Percentiles rank a stretch among this genome's conserved stretches.
These are phyloP conservation scores for Trifolium fragiferum DNA, from an alignment of 306 rosid genomes.

Conservation along the genomic window DNA sequence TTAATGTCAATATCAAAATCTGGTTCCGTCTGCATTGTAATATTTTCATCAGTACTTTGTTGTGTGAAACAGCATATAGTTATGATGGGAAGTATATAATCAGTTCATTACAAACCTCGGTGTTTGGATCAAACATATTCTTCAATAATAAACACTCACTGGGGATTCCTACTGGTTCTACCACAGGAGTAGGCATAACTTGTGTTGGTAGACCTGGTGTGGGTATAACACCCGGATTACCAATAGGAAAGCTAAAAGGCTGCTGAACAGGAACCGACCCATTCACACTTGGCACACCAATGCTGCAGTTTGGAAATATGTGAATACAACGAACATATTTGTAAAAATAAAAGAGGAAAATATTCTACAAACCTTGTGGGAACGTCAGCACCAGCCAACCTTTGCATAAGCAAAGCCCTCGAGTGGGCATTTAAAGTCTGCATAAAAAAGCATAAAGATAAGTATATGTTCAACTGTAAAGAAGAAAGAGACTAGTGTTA, in stretches of 20 bases:
- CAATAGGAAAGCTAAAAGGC: conserved; percentile 63
- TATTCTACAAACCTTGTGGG: conserved; percentile 68
- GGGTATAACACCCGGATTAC: conserved; percentile 61
- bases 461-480: conserved; percentile 23
- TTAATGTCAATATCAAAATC: conserved; percentile 89
- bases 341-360: conserved; percentile 11
- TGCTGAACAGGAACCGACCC: conserved; percentile 72
- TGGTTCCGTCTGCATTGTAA: conserved; percentile 71
- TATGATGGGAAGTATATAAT: conserved; percentile 6
- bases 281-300: conserved; percentile 71
- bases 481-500: conserved; percentile 4
- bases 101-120: conserved; percentile 68
- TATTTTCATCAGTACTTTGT: conserved; percentile 28
- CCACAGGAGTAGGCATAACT: conserved; percentile 56
- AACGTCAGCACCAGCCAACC: conserved; percentile 88
- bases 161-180: conserved; percentile 79
- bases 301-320: conserved; percentile 57
- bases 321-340: conserved; percentile 8
- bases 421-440: conserved; percentile 97
- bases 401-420: conserved; percentile 92
- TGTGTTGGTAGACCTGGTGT: conserved; percentile 57
- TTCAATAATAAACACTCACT: conserved; percentile 89
- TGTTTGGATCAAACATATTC: conserved; percentile 94
- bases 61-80: conserved; percentile 28
- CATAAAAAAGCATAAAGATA: conserved; percentile 38